Base-by-base conservation (phyloP, 768 basidiomycete species). In the Rubroboletus satanas region DNA sequence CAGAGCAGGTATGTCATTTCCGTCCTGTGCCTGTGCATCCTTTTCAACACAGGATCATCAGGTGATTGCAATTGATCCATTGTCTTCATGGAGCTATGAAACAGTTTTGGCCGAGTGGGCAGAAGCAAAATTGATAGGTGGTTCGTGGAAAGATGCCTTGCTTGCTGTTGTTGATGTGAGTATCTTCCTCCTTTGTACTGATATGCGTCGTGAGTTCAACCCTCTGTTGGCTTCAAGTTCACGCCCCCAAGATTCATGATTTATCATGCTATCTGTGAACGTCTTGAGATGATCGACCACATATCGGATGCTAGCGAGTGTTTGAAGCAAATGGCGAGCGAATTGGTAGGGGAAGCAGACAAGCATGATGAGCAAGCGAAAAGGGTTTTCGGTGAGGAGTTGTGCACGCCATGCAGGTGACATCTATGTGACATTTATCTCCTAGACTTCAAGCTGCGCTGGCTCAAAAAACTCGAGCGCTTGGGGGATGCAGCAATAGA, bases 11-110 rank as follows among this genome's bases (percentile, higher is more conserved):
- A 32, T 2, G 17, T 38, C 23, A 11, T 28, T 28, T 37, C 26
- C 26, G 3, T 38, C 6, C 11, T 18, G 17, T 17, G 26, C 7
- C 23, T 2, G n/a, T 5, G 9, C 11, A 7, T 23, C 11, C 17
- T 17, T 4, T 8, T 18, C 4, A n/a, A 45, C 23, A 10, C 4
- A 7, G 7, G 5, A 1, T 15, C 11, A 11, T 7, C 5, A 58
- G 53, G 38, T 12, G 7, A 47, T 51, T 5, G 6, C 2, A 1
- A 18, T 48, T 4, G 41, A 55, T 38, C 45, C 49, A 6, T 33
- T 21, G 1, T 56, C 54, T 9, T 28, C 35, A 9, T 37, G 23
- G 46, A 47, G 57, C 15, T 56, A 59, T 3, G 46, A 56, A 7
- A 43, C 2, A 1, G n/a, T 7, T 38, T 3, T 38, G 37, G 14